Percentiles rank a stretch among this genome's conserved stretches.
Conservation (phyloP, 257 asterid species). For the Gynochthodes officinalis region DNA sequence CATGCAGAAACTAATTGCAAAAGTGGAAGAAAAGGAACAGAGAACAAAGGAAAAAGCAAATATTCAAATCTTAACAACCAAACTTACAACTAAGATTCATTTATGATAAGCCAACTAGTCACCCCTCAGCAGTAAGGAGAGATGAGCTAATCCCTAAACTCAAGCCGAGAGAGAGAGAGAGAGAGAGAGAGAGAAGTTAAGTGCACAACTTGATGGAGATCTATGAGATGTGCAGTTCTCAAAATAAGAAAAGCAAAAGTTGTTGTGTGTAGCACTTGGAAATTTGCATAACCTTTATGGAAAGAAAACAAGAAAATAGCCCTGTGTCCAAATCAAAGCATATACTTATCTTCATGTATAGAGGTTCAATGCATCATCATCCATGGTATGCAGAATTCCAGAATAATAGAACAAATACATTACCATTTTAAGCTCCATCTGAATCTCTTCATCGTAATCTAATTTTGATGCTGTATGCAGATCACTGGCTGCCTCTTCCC, state of each 20-base stretch:
- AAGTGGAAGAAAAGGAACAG: neutral
- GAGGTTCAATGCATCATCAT: neutral
- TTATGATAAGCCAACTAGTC: neutral
- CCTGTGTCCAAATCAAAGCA: neutral
- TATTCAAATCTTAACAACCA: neutral
- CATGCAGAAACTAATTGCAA: neutral
- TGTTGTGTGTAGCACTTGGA: neutral
- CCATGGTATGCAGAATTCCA: neutral
- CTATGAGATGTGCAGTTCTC: neutral
- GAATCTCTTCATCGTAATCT: constrained; percentile 75
- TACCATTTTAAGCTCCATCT: constrained; percentile 54
- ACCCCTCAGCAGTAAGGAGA: neutral
- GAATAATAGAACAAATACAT: constrained; percentile 3
- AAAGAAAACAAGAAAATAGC: neutral
- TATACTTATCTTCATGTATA: neutral
- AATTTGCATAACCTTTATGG: neutral
- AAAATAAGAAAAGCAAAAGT: too few species aligned
- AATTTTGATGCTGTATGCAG: constrained; percentile 65
- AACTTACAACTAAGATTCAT: neutral
- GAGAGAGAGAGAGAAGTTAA: too few species aligned
- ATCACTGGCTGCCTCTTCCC: constrained; percentile 82
- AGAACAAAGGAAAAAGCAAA: neutral
- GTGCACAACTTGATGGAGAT: neutral
- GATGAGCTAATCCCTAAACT: neutral
- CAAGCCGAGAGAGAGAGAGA: neutral